Conservation (phyloP, 768 basidiomycete species). For the Mycena venus region DNA sequence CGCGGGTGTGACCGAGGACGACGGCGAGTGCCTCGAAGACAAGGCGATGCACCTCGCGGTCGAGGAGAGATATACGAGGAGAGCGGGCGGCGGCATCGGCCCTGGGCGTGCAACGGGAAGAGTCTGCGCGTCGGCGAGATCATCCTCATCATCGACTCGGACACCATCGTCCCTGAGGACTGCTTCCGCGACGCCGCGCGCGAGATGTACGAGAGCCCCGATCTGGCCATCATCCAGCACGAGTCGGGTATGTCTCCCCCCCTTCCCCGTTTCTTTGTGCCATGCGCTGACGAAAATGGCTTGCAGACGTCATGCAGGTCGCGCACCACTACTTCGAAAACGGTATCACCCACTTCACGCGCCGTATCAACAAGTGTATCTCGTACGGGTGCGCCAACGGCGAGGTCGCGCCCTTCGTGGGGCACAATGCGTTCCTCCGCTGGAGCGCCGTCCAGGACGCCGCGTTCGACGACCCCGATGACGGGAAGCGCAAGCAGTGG, state of each 20-base stretch:
- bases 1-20: slow-evolving; percentile 54
- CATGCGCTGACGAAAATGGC: not conserved
- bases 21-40: slow-evolving; percentile 75
- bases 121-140: slow-evolving; percentile 82
- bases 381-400: slow-evolving; percentile 85
- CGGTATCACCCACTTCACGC: slow-evolving; percentile 90
- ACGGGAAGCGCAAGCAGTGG: slow-evolving; percentile 80
- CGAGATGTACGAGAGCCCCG: slow-evolving; percentile 83
- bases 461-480: slow-evolving; percentile 74
- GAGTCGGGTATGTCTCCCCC: slow-evolving; percentile 67
- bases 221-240: slow-evolving; percentile 91
- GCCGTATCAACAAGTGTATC: slow-evolving; percentile 88
- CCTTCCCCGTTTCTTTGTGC: not conserved
- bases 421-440: slow-evolving; percentile 89
- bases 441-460: slow-evolving; percentile 93
- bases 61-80: slow-evolving; percentile 82
- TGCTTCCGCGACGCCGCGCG: slow-evolving; percentile 92
- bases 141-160: slow-evolving; percentile 86
- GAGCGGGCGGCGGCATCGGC: slow-evolving; percentile 64
- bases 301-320: slow-evolving; percentile 86
- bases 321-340: slow-evolving; percentile 92
- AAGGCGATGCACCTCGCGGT: slow-evolving; percentile 79
- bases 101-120: slow-evolving; percentile 84
- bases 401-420: slow-evolving; percentile 87
- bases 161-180: slow-evolving; percentile 85